Conservation (phyloP, 257 asterid genomes). For the Apocynum venetum region DNA sequence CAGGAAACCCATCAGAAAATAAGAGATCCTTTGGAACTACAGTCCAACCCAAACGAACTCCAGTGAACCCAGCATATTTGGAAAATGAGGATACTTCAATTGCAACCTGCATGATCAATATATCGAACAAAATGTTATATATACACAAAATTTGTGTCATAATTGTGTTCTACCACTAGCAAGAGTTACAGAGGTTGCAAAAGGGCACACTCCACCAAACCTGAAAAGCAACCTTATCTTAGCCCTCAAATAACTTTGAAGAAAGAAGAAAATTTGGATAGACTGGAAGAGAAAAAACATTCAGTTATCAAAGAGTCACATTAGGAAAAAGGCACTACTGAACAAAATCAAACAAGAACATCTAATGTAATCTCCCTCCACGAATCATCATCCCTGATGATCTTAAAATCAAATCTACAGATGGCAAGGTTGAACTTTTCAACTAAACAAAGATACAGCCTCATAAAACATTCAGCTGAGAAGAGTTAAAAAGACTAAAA, state of each 20-base stretch:
- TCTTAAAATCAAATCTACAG: no score
- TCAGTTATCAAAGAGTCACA: background rate
- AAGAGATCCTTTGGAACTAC: constrained; percentile 80
- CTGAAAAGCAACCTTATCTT: background rate
- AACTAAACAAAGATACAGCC: no score
- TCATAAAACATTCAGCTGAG: no score
- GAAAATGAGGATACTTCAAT: constrained; percentile 96
- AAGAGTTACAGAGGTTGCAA: background rate
- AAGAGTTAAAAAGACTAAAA: no score
- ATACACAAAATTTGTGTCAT: background rate
- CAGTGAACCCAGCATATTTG: constrained; percentile 94
- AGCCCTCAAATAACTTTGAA: background rate
- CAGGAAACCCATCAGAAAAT: constrained; percentile 85
- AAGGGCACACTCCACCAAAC: background rate
- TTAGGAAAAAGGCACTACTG: background rate
- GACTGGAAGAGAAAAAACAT: background rate
- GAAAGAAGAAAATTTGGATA: background rate
- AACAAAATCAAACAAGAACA: background rate
- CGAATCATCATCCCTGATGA: no score
- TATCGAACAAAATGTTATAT: background rate
- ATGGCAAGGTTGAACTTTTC: no score
- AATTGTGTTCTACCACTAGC: background rate
- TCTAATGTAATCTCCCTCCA: no score
- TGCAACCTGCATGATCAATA: constrained; percentile 63
- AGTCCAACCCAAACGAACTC: constrained; percentile 99